phyloP scores from a whole-genome alignment of 78 protist genomes.

The Protostelium mycophagum region DNA sequence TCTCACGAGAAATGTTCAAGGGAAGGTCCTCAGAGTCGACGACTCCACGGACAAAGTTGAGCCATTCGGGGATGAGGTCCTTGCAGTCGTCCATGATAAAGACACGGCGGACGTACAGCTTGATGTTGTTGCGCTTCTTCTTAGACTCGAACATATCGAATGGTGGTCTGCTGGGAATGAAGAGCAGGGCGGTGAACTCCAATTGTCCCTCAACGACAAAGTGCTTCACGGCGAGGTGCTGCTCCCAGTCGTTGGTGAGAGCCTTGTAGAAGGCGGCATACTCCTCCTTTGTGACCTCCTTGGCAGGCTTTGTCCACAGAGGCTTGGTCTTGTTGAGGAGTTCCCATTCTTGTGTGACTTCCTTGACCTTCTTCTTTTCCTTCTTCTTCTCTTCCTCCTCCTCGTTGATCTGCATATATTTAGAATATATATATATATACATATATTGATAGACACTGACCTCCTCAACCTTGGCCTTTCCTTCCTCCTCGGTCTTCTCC shows the following conservation, averaged over 20 bases:
- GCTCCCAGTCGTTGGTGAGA: constrained; percentile 99
- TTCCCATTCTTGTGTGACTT: constrained; percentile 85
- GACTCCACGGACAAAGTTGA: constrained; percentile 97
- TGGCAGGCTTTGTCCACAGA: constrained; percentile 97
- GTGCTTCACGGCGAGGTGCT: constrained; percentile 98
- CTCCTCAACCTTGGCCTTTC: constrained; percentile 79
- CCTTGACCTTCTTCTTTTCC: constrained; percentile 91
- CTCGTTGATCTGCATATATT: constrained; percentile 64
- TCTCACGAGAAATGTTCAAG: constrained; percentile 99
- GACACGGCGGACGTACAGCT: constrained; percentile 98
- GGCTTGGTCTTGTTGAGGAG: constrained; percentile 99
- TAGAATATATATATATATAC: constrained; percentile 14
- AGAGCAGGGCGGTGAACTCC: constrained; percentile 97
- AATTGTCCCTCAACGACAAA: constrained; percentile 98
- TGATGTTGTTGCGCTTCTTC: constrained; percentile 98
- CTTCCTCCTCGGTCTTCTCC: constrained; percentile 44
- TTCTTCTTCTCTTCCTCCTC: constrained; percentile 79
- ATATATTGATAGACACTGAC: constrained; percentile 22
- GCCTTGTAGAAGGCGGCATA: constrained; percentile 99
- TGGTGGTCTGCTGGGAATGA: constrained; percentile 97
- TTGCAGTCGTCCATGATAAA: constrained; percentile 99
- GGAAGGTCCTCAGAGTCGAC: constrained; percentile 99
- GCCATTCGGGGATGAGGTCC: constrained; percentile 98
- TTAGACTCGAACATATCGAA: constrained; percentile 96
- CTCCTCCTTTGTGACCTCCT: constrained; percentile 97